Percentiles rank a stretch among this genome's conserved stretches.
Conservation (phyloP, 352 stramenopile species). For the Aphanomyces cochlioides region DNA sequence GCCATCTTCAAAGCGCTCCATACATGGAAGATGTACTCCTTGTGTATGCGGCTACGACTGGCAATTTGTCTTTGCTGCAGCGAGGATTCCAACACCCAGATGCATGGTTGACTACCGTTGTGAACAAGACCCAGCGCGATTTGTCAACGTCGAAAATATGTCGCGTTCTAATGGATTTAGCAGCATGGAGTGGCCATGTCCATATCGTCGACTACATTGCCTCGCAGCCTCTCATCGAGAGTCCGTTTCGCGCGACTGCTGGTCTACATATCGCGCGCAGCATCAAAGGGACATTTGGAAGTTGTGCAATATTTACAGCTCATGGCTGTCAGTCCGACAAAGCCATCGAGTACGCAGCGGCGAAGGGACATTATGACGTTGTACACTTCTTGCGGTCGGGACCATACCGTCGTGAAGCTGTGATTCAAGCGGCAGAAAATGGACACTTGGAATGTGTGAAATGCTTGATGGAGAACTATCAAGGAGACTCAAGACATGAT, state of each 20-base stretch:
- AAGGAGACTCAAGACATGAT: background rate
- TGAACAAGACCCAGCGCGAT: no score
- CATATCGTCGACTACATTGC: background rate
- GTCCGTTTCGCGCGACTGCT: no score
- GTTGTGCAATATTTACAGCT: background rate
- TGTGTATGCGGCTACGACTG: background rate
- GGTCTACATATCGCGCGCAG: no score
- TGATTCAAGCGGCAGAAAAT: constrained; percentile 2
- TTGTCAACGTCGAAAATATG: background rate
- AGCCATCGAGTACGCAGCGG: background rate
- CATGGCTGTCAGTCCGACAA: background rate
- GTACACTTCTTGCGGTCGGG: background rate
- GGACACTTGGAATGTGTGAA: constrained; percentile 1
- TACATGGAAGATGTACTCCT: background rate
- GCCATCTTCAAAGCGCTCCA: background rate
- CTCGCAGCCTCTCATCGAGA: background rate
- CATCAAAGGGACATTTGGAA: background rate
- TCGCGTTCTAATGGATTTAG: background rate
- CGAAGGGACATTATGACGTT: background rate
- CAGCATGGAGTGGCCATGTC: background rate
- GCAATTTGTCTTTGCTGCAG: background rate
- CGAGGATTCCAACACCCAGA: no score
- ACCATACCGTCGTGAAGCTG: background rate
- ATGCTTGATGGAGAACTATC: background rate
- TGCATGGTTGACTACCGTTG: no score